Evolutionary conservation across 805 yeast species (phyloP), one percentile per base, ranked within the genome.

Genomic region (Wickerhamomyces subpelliculosus): DNA sequence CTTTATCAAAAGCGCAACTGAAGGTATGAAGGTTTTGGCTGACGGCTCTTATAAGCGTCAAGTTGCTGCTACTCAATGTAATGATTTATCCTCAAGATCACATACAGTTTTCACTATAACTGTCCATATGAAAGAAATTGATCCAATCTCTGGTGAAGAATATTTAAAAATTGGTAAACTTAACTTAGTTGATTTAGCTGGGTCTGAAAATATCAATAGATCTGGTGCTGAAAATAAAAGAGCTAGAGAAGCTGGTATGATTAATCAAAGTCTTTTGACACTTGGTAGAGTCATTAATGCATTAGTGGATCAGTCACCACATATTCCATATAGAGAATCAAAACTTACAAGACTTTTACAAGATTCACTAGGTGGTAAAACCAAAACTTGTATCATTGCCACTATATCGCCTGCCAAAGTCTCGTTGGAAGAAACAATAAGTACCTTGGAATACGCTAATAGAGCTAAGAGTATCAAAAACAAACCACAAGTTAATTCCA

Each of bases 111-210:
- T 85, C 58, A 79, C 93, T 3, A 70, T 83, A n/a, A 75, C 76
- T 4, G 70, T 72, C 5, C 72, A 69, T 43, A 67, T 82, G 46
- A 75, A 72, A 38, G 72, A 69, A 44, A 61, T 63, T 22, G 67
- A 68, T 35, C 64, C 72, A 2, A 52, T 65, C 2, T 69, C 73
- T 3, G 71, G 70, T 5, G 75, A 73, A 49, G 78, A 73, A 44
- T 63, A 61, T 36, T 61, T 71, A 34, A 68, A 73, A 45, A 61
- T 67, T 29, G 80, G 87, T 6, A 86, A 85, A 52, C 70, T 86
- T 55, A 86, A 88, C 54, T 64, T 88, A 8, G 97, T 89, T n/a
- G 97, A 88, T 61, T 66, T 89, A 48, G 97, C 97, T 0, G 97
- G 97, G 1, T 83, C 94, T 18, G 97, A 88, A 54, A 87, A 87